Percentiles rank a stretch among this genome's conserved stretches.
Evolutionary conservation across 352 stramenopile genomes (phyloP).

Genomic region (Elongisporangium anandrum): DNA sequence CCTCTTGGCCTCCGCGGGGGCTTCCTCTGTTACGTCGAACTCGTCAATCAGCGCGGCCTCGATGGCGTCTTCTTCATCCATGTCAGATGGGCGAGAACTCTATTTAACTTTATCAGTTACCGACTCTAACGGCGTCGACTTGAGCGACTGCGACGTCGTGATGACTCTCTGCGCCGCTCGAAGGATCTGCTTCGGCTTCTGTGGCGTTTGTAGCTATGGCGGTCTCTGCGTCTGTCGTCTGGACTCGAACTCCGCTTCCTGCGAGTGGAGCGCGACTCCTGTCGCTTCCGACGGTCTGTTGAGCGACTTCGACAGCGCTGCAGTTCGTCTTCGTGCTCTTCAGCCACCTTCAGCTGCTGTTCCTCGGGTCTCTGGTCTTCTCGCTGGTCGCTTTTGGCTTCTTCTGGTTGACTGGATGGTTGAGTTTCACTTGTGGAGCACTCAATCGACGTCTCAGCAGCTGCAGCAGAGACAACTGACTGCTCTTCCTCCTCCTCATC

Average conservation of each 20-base stretch:
- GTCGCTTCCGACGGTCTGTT: neutral
- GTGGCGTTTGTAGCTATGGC: constrained; percentile 4
- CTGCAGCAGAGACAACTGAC: neutral
- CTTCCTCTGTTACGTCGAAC: constrained; percentile 30
- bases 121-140: constrained; percentile 3
- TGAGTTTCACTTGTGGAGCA: neutral
- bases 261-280: neutral
- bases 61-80: constrained; percentile 28
- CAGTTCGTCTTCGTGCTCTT: neutral
- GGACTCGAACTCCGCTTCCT: constrained; percentile 5
- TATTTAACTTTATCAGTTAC: constrained; percentile 7
- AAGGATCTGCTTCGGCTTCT: constrained; percentile 8
- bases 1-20: constrained; percentile 2
- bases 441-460: neutral
- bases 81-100: neutral
- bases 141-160: constrained; percentile 9
- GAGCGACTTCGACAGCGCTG: constrained; percentile 11
- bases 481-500: neutral
- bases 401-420: neutral
- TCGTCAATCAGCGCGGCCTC: constrained; percentile 62
- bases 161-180: neutral
- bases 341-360: constrained; percentile 4
- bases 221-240: constrained; percentile 10
- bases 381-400: neutral
- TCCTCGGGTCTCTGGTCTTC: neutral